Base-by-base conservation (phyloP, 169 alveolate species). In the Babesia bovis region DNA sequence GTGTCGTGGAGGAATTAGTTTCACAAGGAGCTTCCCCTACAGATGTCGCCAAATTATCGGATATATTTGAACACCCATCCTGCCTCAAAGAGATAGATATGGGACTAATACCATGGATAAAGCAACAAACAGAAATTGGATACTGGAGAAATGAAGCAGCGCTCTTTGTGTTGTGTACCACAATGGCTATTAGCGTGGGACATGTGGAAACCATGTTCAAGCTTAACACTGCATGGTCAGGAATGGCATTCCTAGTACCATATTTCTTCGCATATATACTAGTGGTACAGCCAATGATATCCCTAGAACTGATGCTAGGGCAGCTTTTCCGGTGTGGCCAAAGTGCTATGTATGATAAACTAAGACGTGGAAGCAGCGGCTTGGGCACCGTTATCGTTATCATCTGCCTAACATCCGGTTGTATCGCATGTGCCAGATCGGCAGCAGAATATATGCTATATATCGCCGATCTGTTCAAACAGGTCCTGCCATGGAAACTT, bases 101-200 rank as follows among this genome's bases (percentile, higher is more conserved):
- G 49, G 71, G 72, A 42, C 49, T 83, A 36, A 68, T 87, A 26
- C 81, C 86, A 25, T 87, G 93, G 93, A 30, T 87, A 15, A 49
- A 63, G 30, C 32, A 19, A 35, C 91, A 87, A 56, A 36, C 75
- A 49, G 59, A 61, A 44, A 60, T 55, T 32, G 93, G 93, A 17
- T 87, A 87, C 47, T 87, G 93, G 93, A 44, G 76, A 13, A 86
- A 87, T 44, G 67, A 82, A 40, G 61, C 84, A 5, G 83, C 93
- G 25, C 67, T 87, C 44, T 87, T 87, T 63, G 52, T 87, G 17
- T 70, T 87, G 25, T 85, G 93, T 19, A 53, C 83, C 35, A 83
- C 90, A 5, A 83, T 87, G 60, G 90, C 93, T 15, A 66, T 87
- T 45, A 79, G 90, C n/a, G 89, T 87, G n/a, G 93, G 93, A 12